phyloP scores from a whole-genome alignment of 495 filamentous ascomycete species.

The Copromyces sp. region DNA sequence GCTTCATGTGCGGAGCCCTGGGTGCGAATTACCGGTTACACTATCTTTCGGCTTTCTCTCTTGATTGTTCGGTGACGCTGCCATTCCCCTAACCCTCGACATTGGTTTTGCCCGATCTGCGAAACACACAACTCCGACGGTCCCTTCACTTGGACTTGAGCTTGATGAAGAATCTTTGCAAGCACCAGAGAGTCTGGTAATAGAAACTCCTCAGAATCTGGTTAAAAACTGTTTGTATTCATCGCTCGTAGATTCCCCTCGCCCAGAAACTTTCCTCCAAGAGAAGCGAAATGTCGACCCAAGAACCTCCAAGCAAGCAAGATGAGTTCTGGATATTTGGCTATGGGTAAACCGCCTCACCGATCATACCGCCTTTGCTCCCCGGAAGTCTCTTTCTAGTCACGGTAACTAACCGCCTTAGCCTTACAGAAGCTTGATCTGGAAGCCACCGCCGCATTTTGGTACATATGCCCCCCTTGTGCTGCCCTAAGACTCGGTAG shows the following conservation, averaged over 20 bases:
- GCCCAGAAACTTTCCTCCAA: neutral
- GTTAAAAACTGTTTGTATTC: neutral
- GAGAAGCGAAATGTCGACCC: slow-evolving; percentile 9
- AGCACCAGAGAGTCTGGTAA: neutral
- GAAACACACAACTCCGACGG: neutral
- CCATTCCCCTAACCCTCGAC: neutral
- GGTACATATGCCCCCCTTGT: slow-evolving; percentile 41
- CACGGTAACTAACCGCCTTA: slow-evolving; percentile 16
- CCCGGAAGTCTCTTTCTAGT: neutral
- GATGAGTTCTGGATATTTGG: slow-evolving; percentile 82
- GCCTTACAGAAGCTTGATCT: slow-evolving; percentile 72
- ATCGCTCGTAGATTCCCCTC: neutral
- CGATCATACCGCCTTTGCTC: neutral
- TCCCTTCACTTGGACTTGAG: neutral
- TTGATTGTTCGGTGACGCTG: neutral
- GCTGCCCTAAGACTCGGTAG: neutral
- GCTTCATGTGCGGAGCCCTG: neutral
- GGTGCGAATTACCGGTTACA: neutral
- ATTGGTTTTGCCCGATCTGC: neutral
- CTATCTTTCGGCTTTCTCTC: neutral
- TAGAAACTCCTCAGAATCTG: neutral
- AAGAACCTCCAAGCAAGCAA: slow-evolving; percentile 8
- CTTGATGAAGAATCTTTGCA: neutral
- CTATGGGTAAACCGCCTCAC: slow-evolving; percentile 57
- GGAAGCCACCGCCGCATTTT: slow-evolving; percentile 95